phyloP scores from a whole-genome alignment of 225 moss, liverwort and hornwort genomes.

The Bryum argenteum region DNA sequence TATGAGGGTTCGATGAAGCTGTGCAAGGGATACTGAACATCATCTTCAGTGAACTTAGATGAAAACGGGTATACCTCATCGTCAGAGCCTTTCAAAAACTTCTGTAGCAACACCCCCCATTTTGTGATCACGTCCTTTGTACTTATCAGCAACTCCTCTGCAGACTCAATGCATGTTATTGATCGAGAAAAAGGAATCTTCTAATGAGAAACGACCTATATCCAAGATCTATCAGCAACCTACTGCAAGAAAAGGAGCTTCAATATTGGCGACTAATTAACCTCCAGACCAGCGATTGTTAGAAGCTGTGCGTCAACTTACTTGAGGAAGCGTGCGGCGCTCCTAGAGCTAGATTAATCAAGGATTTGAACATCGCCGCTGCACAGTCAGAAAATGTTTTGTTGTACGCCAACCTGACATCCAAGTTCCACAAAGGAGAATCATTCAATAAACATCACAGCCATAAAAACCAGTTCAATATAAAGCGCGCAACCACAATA shows the following conservation, averaged over 20 bases:
- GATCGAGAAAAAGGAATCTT: conserved; percentile 4
- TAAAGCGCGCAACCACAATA: conserved; percentile 14
- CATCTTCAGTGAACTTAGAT: background rate
- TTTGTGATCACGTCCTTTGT: conserved; percentile 55
- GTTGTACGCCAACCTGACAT: conserved; percentile 70
- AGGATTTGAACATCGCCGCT: conserved; percentile 88
- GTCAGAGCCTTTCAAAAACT: conserved; percentile 85
- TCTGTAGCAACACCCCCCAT: conserved; percentile 79
- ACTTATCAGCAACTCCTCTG: conserved; percentile 72
- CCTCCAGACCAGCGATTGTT: conserved; percentile 8
- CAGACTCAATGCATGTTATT: conserved; percentile 12
- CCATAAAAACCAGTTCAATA: background rate
- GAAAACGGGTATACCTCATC: conserved; percentile 66
- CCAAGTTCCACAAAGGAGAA: conserved; percentile 14
- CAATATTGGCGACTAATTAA: background rate
- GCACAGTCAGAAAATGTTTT: conserved; percentile 95
- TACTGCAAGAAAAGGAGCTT: background rate
- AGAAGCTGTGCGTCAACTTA: conserved; percentile 30
- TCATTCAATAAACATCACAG: background rate
- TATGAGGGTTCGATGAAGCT: background rate
- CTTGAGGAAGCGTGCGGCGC: conserved; percentile 66
- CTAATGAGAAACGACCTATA: background rate
- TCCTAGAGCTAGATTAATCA: conserved; percentile 73
- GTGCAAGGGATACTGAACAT: background rate
- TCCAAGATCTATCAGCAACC: background rate